Percentiles rank a stretch among this genome's conserved stretches.
phyloP scores from a whole-genome alignment of 2,329 filamentous ascomycete genomes.

The Aureobasidium sp. region DNA sequence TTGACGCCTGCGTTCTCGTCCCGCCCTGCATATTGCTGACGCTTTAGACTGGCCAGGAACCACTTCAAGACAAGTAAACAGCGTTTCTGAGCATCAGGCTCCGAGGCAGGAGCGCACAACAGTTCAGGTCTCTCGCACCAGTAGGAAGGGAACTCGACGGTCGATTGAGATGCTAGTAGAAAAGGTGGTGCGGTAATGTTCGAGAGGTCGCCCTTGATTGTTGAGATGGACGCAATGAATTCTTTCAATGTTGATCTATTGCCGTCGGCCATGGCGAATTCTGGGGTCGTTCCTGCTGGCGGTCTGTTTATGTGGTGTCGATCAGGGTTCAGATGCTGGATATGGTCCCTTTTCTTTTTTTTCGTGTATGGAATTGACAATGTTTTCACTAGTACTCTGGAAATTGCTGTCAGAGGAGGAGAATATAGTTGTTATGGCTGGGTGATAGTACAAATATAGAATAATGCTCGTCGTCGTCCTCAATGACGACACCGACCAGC shows the following conservation, averaged over 20 bases:
- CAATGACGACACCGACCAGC: conserved; percentile 3
- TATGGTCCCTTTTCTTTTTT: neutral
- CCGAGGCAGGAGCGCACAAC: conserved; percentile 37
- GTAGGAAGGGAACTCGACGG: conserved; percentile 38
- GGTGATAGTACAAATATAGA: neutral
- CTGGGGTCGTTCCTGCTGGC: neutral
- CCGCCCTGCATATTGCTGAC: conserved; percentile 41
- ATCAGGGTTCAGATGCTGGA: neutral
- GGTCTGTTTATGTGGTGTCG: neutral
- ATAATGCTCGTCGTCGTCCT: neutral
- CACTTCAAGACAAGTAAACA: conserved; percentile 40
- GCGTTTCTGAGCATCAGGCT: conserved; percentile 30
- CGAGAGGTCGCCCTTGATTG: conserved; percentile 36
- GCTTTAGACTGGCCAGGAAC: conserved; percentile 38
- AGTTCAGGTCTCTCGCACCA: conserved; percentile 38
- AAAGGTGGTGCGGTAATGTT: conserved; percentile 41
- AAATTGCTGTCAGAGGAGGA: neutral
- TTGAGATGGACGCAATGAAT: conserved; percentile 32
- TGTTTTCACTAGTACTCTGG: neutral
- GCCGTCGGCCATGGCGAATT: neutral
- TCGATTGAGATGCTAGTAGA: conserved; percentile 35
- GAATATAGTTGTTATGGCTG: neutral
- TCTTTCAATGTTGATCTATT: conserved; percentile 19
- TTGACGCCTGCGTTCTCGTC: conserved; percentile 35
- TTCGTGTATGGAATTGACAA: neutral